Percentiles rank a stretch among this genome's conserved stretches.
Evolutionary conservation across 768 basidiomycete genomes (phyloP).

Genomic region (Boletus insuetus): DNA sequence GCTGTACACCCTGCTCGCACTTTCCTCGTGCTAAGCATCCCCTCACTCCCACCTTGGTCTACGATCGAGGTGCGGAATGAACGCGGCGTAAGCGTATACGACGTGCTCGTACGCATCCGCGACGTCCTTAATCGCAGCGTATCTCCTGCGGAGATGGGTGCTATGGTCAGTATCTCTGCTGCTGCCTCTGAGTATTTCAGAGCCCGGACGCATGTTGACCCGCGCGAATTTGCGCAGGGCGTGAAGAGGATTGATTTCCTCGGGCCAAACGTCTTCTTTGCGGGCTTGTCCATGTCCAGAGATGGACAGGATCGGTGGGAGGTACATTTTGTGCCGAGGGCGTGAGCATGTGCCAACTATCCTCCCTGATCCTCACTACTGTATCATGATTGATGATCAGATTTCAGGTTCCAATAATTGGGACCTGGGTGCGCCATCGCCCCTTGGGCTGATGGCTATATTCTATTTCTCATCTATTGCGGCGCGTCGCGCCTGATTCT

Average conservation of each 20-base stretch:
- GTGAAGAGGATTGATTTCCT: conserved; percentile 41
- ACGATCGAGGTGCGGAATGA: conserved; percentile 31
- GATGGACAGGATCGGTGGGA: conserved; percentile 30
- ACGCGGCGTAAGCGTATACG: conserved; percentile 26
- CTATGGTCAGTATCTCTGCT: conserved; percentile 22
- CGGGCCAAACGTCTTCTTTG: conserved; percentile 30
- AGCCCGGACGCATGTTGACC: conserved; percentile 28
- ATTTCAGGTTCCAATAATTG: conserved; percentile 10
- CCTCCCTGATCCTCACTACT: not conserved
- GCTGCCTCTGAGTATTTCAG: conserved; percentile 30
- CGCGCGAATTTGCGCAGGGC: conserved; percentile 37
- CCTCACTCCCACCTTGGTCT: conserved; percentile 26
- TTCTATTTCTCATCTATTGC: conserved; percentile 20
- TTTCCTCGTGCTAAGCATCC: conserved; percentile 17
- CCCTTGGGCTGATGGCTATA: conserved; percentile 2
- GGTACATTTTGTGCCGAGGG: conserved; percentile 21
- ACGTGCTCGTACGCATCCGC: conserved; percentile 28
- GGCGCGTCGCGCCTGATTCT: not conserved
- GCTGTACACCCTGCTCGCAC: conserved; percentile 23
- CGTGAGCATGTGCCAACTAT: conserved; percentile 5
- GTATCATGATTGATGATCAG: conserved; percentile 11
- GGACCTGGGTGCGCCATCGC: conserved; percentile 4
- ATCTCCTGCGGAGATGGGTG: conserved; percentile 22
- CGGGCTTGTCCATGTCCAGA: conserved; percentile 27
- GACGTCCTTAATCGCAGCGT: conserved; percentile 28